A percentile compares a stretch with the other conserved stretches of the same genome.
Evolutionary conservation across 371 early-diverging fungal genomes (phyloP).

Genomic region (Mucor irregularis): DNA sequence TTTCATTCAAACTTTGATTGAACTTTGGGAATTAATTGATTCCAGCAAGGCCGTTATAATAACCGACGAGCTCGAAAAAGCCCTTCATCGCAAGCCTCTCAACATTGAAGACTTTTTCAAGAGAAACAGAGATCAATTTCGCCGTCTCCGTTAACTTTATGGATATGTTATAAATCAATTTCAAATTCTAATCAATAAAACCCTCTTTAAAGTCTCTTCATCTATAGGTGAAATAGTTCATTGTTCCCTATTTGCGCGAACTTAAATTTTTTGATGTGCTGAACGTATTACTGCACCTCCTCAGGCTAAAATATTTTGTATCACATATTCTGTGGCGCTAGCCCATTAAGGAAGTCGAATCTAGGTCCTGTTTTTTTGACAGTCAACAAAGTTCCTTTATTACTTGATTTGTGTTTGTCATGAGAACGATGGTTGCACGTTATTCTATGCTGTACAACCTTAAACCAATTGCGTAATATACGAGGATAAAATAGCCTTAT

Average conservation of each 20-base stretch:
- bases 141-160: slow-evolving; percentile 15
- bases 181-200: neutral
- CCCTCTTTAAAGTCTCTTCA: neutral
- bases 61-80: slow-evolving; percentile 7
- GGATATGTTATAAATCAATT: no score
- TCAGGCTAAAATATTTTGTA: no score
- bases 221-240: neutral
- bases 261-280: no score
- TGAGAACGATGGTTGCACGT: no score
- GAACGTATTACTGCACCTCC: no score
- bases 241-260: neutral
- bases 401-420: neutral
- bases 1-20: slow-evolving; percentile 15
- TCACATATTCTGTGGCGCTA: neutral
- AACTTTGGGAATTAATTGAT: slow-evolving; percentile 15
- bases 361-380: neutral
- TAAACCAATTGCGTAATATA: no score
- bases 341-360: neutral
- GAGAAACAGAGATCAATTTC: slow-evolving; percentile 25
- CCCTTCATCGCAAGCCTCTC: slow-evolving; percentile 6
- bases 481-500: no score
- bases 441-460: neutral
- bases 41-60: neutral
- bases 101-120: slow-evolving; percentile 20
- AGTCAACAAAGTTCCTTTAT: neutral